Percentiles rank a stretch among this genome's conserved stretches.
Conservation (phyloP, 306 rosid genomes). For the Vicia villosa region DNA sequence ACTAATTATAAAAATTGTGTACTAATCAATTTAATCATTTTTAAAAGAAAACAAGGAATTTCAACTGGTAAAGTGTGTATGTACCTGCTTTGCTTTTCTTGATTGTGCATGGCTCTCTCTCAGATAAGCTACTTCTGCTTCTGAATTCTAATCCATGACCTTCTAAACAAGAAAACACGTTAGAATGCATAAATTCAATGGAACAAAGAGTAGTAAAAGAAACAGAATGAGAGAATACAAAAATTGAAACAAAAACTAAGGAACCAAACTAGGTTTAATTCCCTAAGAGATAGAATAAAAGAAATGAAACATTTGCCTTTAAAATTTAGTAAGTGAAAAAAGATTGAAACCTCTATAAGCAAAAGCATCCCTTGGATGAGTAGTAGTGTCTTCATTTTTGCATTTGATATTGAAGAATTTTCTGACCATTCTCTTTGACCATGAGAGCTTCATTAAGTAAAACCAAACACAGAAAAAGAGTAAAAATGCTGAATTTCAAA, state of each 20-base stretch:
- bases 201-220: too few relatives aligned
- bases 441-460: slow-evolving; percentile 77
- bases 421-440: slow-evolving; percentile 99
- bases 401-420: slow-evolving; percentile 95
- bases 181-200: too few relatives aligned
- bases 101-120: slow-evolving; percentile 85
- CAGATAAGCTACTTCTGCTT: slow-evolving; percentile 89
- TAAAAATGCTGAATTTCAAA: slow-evolving; percentile 26
- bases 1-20: slow-evolving; percentile 9
- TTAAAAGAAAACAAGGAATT: background rate
- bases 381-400: slow-evolving; percentile 75
- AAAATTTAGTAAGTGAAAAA: slow-evolving; percentile 5
- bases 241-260: too few relatives aligned
- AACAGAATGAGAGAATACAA: too few relatives aligned
- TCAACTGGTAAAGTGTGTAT: slow-evolving; percentile 21
- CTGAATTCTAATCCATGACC: slow-evolving; percentile 63
- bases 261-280: too few relatives aligned
- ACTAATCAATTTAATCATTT: background rate
- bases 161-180: too few relatives aligned
- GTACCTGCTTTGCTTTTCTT: slow-evolving; percentile 97
- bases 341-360: slow-evolving; percentile 62
- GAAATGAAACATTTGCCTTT: background rate
- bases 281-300: too few relatives aligned
- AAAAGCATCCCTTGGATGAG: slow-evolving; percentile 57
- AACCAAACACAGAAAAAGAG: slow-evolving; percentile 41